Evolutionary conservation across 768 basidiomycete species (phyloP).

Genomic region (Flagelloscypha sp.): DNA sequence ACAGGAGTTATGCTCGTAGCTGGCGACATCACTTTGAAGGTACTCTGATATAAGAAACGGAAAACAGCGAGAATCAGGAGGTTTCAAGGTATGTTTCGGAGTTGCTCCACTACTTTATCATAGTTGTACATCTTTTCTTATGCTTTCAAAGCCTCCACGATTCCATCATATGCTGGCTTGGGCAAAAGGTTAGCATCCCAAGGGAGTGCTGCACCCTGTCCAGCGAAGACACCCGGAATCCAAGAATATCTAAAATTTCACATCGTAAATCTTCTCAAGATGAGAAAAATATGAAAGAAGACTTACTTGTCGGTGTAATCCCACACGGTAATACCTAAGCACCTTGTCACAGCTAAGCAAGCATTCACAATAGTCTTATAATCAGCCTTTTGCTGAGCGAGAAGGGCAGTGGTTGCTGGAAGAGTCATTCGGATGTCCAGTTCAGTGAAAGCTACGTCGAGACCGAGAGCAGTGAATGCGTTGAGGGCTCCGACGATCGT

Average conservation of each 20-base stretch:
- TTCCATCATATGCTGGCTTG: slow-evolving; percentile 34
- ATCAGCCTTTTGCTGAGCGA: slow-evolving; percentile 49
- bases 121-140: too few relatives aligned
- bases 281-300: too few relatives aligned
- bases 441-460: slow-evolving; percentile 64
- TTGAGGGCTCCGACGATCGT: too few relatives aligned
- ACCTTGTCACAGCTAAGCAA: slow-evolving; percentile 20
- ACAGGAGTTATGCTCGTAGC: too few relatives aligned
- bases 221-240: slow-evolving; percentile 28
- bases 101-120: too few relatives aligned
- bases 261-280: slow-evolving; percentile 34
- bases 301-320: slow-evolving; percentile 40
- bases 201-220: slow-evolving; percentile 30
- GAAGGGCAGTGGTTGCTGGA: slow-evolving; percentile 38
- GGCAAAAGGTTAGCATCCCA: slow-evolving; percentile 28
- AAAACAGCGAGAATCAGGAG: too few relatives aligned
- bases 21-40: too few relatives aligned
- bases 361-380: slow-evolving; percentile 33
- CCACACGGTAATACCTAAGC: slow-evolving; percentile 31
- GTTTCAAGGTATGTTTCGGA: too few relatives aligned
- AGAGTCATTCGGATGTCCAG: slow-evolving; percentile 56
- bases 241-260: slow-evolving; percentile 42
- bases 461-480: slow-evolving; percentile 52
- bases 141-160: too few relatives aligned
- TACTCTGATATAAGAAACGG: too few relatives aligned